A percentile compares a stretch with the other conserved stretches of the same genome.
Evolutionary conservation across 2,329 filamentous ascomycete genomes (phyloP).

Genomic region (Chalaropsis thielavioides): DNA sequence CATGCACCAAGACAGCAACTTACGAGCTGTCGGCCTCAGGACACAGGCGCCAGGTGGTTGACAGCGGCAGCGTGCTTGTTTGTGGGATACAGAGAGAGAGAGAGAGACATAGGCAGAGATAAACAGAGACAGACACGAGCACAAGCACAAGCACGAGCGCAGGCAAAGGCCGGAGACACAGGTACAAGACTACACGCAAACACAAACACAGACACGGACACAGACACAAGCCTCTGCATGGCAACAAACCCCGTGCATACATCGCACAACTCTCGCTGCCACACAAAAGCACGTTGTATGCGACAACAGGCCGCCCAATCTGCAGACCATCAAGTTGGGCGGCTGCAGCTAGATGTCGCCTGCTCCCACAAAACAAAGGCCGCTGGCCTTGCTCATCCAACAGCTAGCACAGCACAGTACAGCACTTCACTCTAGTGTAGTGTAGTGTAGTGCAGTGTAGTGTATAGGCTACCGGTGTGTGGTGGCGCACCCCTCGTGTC

Average conservation of each 20-base stretch:
- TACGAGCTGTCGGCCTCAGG: not conserved
- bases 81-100: not conserved
- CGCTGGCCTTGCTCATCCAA: not conserved
- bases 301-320: not conserved
- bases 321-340: not conserved
- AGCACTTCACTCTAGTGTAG: too few relatives aligned
- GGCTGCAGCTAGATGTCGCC: not conserved
- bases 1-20: not conserved
- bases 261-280: not conserved
- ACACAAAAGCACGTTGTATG: not conserved
- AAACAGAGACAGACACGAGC: not conserved
- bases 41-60: not conserved
- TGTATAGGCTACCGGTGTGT: too few relatives aligned
- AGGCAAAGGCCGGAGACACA: too few relatives aligned
- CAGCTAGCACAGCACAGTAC: not conserved
- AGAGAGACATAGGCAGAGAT: not conserved
- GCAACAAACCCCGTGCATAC: not conserved
- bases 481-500: too few relatives aligned
- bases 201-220: not conserved
- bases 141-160: not conserved
- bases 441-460: too few relatives aligned
- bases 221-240: not conserved
- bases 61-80: slow-evolving; percentile 1
- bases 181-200: not conserved
- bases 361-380: not conserved